Base-by-base conservation (phyloP, 257 asterid species). In the Solanum tarapatanum region DNA sequence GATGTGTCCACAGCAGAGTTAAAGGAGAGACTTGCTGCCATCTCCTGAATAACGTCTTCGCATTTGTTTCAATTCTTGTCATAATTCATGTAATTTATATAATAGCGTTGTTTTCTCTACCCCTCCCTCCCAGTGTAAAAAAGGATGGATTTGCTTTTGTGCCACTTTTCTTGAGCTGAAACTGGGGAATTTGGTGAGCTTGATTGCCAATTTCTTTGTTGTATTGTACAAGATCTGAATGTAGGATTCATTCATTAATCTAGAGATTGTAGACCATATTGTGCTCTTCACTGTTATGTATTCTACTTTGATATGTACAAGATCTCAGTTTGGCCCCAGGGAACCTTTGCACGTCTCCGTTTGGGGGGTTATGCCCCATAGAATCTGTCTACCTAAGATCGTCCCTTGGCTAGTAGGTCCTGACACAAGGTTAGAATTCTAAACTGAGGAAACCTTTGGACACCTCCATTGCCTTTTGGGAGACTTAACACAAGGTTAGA, bases 1-100 rank as follows among this genome's bases (percentile, higher is more conserved):
- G 39, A 80, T 82, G 72, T 60, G 73, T 62, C 89, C 91, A 64
- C 28, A 86, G 84, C 86, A 30, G 93, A 89, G 87, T 89, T 73
- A 62, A 87, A 83, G 64, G 72, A 87, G 85, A 28, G 84, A 86
- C 76, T 74, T 90, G 90, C 89, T 91, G 90, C 86, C 83, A 86
- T 79, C 32, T 30, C 90, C 87, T 90, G 87, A 92, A 90, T 91
- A 91, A 90, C n/a, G 66, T 68, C 68, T 69, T 45, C 84, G 88
- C 76, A 51, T 87, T 87, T 32, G 70, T 86, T 62, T 16, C 33
- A 84, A 89, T 85, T 79, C 88, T 83, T 88, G 85, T 87, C 82
- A 64, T 74, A 60, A 84, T 77, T 43, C 9, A 10, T 79, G 84
- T 79, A 45, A 26, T 79, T 26, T 80, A 16, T 30, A 12, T 28